phyloP scores from a whole-genome alignment of 305 asterid genomes.

The Monarda citriodora region DNA sequence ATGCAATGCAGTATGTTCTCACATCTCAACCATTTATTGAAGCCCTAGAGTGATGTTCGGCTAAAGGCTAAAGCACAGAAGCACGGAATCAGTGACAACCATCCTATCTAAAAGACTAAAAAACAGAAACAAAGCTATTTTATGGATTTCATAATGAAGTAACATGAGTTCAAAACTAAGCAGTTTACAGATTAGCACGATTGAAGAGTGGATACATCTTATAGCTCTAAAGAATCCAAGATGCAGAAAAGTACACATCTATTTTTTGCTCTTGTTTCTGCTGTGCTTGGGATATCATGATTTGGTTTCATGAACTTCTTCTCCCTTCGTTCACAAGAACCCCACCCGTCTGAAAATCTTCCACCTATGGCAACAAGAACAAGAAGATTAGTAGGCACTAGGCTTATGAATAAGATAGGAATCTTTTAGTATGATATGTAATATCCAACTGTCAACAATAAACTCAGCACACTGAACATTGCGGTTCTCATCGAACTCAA shows the following conservation, averaged over 20 bases:
- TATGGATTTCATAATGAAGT: neutral
- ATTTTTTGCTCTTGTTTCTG: constrained; percentile 99
- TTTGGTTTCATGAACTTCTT: constrained; percentile 91
- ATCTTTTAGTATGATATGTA: neutral
- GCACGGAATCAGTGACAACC: constrained; percentile 5
- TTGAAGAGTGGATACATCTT: constrained; percentile 4
- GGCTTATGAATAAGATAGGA: constrained; percentile 13
- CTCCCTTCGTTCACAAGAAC: constrained; percentile 94
- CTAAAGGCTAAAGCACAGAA: too few relatives aligned
- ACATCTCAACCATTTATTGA: constrained; percentile 1
- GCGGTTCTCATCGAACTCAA: constrained; percentile 87
- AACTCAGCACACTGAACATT: constrained; percentile 97
- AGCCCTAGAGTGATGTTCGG: neutral
- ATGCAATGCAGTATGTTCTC: neutral
- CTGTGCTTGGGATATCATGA: constrained; percentile 98
- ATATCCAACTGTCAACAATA: constrained; percentile 32
- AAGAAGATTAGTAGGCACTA: constrained; percentile 2
- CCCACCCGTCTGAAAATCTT: constrained; percentile 99
- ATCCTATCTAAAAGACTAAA: neutral
- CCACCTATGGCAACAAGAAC: constrained; percentile 62
- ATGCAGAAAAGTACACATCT: constrained; percentile 46
- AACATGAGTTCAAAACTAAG: neutral
- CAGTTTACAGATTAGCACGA: constrained; percentile 2
- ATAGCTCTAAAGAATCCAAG: neutral
- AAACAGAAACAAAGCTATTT: neutral